A percentile compares a stretch with the other conserved stretches of the same genome.
Conservation (phyloP, 768 basidiomycete genomes). For the Boletus rubroflammeus region DNA sequence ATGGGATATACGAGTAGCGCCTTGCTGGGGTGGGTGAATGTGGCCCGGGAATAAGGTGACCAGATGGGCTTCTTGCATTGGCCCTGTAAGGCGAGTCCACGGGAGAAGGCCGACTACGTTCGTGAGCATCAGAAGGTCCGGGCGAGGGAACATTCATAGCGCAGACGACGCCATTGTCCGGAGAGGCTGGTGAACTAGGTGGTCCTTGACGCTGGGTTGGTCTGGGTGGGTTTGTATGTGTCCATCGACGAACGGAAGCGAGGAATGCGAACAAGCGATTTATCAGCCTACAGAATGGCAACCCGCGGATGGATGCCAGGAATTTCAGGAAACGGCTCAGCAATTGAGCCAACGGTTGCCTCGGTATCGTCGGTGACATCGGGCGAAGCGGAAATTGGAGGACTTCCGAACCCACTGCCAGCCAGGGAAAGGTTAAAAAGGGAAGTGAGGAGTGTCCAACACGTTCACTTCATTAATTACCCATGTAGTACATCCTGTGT, state of each 20-base stretch:
- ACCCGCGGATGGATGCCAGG: not conserved
- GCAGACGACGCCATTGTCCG: constrained; percentile 2
- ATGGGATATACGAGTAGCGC: constrained; percentile 4
- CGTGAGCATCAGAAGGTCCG: not conserved
- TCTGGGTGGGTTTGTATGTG: not conserved
- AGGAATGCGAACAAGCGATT: constrained; percentile 1
- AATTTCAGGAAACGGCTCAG: constrained; percentile 4
- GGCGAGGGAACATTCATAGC: constrained; percentile 15
- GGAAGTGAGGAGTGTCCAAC: not conserved
- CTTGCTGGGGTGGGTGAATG: constrained; percentile 12
- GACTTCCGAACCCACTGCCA: not conserved
- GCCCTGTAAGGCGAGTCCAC: constrained; percentile 13
- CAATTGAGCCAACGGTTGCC: not conserved
- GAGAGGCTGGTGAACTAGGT: not conserved
- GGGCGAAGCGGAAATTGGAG: not conserved
- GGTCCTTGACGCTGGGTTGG: not conserved
- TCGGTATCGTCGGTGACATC: not conserved
- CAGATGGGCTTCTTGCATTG: constrained; percentile 14
- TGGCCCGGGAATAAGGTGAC: constrained; percentile 20
- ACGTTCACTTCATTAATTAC: not conserved
- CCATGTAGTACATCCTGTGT: not conserved
- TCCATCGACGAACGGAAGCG: not conserved
- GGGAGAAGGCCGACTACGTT: constrained; percentile 5
- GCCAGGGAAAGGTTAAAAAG: not conserved
- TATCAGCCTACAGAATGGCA: not conserved